These are phyloP conservation scores for Cucurbita moschata DNA, from an alignment of 306 rosid species.

Conservation along the genomic window DNA sequence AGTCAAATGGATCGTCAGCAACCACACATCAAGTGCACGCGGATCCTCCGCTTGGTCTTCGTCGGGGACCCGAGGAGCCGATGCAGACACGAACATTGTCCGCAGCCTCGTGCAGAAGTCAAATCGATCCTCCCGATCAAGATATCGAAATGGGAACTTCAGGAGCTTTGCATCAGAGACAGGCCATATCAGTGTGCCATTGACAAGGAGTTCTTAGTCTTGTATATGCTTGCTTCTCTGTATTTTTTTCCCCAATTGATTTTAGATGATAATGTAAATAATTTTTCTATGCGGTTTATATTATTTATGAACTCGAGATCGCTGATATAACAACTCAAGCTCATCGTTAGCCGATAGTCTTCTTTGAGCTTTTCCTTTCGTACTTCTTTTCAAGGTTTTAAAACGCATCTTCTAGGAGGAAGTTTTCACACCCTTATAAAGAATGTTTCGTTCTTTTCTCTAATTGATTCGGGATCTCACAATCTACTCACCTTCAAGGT, in stretches of 20 bases:
- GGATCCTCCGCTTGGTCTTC: not conserved
- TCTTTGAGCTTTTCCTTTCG: too few species aligned
- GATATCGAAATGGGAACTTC: constrained; percentile 16
- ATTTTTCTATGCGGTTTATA: not conserved
- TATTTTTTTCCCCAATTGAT: not conserved
- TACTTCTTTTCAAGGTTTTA: too few species aligned
- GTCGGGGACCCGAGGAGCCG: not conserved
- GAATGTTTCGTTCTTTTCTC: too few species aligned
- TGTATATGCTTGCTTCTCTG: not conserved
- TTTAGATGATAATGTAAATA: not conserved
- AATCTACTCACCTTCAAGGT: too few species aligned
- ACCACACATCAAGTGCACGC: not conserved
- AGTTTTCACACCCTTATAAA: too few species aligned
- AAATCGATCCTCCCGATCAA: not conserved
- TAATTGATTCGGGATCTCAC: too few species aligned
- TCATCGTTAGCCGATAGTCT: too few species aligned
- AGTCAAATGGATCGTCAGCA: constrained; percentile 16
- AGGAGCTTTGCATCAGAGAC: constrained; percentile 1
- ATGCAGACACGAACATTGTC: not conserved
- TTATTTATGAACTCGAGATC: too few species aligned
- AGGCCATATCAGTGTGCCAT: not conserved
- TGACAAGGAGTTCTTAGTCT: not conserved
- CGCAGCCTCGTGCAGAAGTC: not conserved
- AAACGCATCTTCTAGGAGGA: too few species aligned
- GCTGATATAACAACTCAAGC: too few species aligned